A percentile compares a stretch with the other conserved stretches of the same genome.
phyloP scores from a whole-genome alignment of 768 basidiomycete genomes.

The Rhizopogon rudus region DNA sequence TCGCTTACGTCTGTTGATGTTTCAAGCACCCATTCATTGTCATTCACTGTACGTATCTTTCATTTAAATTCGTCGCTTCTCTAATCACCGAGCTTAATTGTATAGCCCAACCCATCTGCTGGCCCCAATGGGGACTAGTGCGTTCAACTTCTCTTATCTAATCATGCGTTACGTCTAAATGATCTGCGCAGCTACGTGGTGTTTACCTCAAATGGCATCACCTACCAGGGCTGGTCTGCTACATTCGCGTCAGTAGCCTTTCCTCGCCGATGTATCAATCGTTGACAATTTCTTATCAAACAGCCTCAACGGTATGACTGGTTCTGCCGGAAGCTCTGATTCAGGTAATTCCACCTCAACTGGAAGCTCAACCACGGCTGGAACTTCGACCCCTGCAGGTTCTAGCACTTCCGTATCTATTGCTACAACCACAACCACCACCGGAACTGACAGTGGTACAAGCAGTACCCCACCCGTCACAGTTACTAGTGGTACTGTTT shows the following conservation, averaged over 20 bases:
- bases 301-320: conserved; percentile 57
- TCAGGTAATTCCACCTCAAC: conserved; percentile 16
- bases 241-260: conserved; percentile 45
- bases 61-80: background rate
- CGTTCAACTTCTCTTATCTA: conserved; percentile 16
- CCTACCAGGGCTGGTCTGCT: conserved; percentile 44
- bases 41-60: conserved; percentile 46
- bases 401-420: background rate
- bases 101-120: conserved; percentile 49
- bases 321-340: conserved; percentile 31
- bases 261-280: background rate
- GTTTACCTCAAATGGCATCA: conserved; percentile 38
- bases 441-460: conserved; percentile 13
- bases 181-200: conserved; percentile 50
- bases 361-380: conserved; percentile 1
- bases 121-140: conserved; percentile 58
- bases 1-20: conserved; percentile 53
- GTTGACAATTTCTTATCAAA: conserved; percentile 3
- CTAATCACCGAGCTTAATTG: background rate
- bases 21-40: conserved; percentile 36
- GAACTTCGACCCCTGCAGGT: conserved; percentile 3
- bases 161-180: conserved; percentile 3
- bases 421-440: background rate
- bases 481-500: conserved; percentile 3
- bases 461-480: conserved; percentile 3